Percentiles rank a stretch among this genome's conserved stretches.
phyloP scores from a whole-genome alignment of 345 rosid species.

The Sisymbrium irio region DNA sequence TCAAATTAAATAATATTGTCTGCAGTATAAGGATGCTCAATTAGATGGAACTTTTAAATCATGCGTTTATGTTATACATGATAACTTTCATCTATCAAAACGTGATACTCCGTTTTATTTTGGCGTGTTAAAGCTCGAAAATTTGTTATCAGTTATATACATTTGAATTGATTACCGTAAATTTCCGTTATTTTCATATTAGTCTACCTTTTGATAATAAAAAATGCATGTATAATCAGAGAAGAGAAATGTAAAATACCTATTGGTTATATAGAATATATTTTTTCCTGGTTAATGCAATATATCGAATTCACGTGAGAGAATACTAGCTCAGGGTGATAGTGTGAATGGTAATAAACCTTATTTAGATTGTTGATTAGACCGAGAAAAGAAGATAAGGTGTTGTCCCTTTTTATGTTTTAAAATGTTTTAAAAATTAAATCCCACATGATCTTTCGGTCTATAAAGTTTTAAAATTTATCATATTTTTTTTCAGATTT shows the following conservation, averaged over 20 bases:
- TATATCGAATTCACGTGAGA: conserved; percentile 18
- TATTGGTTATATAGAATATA: not conserved
- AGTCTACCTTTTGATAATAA: not conserved
- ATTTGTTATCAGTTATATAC: not conserved
- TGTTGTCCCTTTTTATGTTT: conserved; percentile 30
- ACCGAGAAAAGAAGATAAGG: conserved; percentile 29
- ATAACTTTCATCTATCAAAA: not conserved
- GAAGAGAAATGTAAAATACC: not conserved
- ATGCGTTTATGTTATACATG: not conserved
- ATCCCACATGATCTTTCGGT: conserved; percentile 31
- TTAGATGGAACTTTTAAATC: not conserved
- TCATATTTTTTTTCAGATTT: conserved; percentile 6
- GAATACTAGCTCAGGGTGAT: not conserved
- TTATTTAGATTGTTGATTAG: conserved; percentile 1
- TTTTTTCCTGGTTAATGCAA: not conserved
- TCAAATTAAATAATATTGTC: not conserved
- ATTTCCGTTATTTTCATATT: not conserved
- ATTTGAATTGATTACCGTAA: not conserved
- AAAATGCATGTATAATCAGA: not conserved
- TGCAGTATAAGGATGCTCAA: not conserved
- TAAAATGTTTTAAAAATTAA: not conserved
- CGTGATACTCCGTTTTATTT: not conserved
- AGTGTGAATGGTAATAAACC: conserved; percentile 16
- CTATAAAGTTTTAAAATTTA: conserved; percentile 6
- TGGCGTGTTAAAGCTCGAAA: not conserved